Conservation (phyloP, 2,329 filamentous ascomycete genomes). For the Drechslerella coelobrocha region DNA sequence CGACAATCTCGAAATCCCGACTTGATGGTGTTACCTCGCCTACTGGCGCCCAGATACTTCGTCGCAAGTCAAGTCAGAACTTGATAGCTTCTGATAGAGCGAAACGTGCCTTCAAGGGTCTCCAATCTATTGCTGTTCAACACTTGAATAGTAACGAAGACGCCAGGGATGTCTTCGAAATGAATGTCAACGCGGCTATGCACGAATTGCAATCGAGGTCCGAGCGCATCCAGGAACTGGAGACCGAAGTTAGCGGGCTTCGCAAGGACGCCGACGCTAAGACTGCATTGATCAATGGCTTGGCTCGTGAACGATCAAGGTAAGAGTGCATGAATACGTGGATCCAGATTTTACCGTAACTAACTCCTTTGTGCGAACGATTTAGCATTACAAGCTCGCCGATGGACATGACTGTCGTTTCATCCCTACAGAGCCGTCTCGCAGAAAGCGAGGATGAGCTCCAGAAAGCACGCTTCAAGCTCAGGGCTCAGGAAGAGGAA, state of each 20-base stretch:
- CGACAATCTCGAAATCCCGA: conserved; percentile 80
- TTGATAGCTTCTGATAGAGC: conserved; percentile 86
- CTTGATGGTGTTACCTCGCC: conserved; percentile 68
- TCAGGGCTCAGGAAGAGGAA: conserved; percentile 77
- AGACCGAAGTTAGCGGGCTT: conserved; percentile 79
- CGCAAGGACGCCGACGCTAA: conserved; percentile 98
- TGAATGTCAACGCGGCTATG: conserved; percentile 89
- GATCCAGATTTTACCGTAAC: background rate
- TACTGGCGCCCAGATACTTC: conserved; percentile 77
- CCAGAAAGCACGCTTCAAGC: conserved; percentile 72
- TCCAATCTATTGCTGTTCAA: conserved; percentile 85
- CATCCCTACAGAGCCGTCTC: conserved; percentile 84
- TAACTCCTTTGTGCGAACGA: background rate
- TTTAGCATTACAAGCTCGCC: conserved; percentile 64
- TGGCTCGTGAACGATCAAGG: conserved; percentile 91
- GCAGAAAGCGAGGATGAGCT: conserved; percentile 85
- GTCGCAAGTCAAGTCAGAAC: conserved; percentile 90
- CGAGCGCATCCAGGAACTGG: conserved; percentile 87
- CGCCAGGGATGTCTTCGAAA: conserved; percentile 87
- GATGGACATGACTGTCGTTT: conserved; percentile 89
- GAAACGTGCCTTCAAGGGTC: conserved; percentile 85
- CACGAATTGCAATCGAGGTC: conserved; percentile 86
- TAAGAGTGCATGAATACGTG: background rate
- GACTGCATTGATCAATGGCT: conserved; percentile 90
- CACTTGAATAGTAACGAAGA: conserved; percentile 84